Percentiles rank a stretch among this genome's conserved stretches.
Conservation (phyloP, 768 basidiomycete species). For the Mycena maculata region DNA sequence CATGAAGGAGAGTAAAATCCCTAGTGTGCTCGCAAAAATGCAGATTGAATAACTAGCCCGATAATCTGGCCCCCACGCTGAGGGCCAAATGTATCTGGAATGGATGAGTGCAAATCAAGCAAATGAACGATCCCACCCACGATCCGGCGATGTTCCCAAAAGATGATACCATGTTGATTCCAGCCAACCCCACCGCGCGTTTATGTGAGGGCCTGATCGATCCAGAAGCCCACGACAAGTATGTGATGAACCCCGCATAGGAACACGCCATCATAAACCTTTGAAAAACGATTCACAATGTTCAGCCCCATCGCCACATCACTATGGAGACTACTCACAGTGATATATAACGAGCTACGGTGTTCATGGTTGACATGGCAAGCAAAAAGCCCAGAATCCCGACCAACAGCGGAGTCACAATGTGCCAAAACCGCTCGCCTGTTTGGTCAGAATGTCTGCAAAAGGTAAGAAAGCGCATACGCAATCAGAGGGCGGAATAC, state of each 20-base stretch:
- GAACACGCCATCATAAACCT: slow-evolving; percentile 85
- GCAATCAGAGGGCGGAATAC: slow-evolving; percentile 44
- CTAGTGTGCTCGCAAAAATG: slow-evolving; percentile 64
- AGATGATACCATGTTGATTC: slow-evolving; percentile 85
- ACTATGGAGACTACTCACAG: no score
- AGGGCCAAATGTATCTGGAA: slow-evolving; percentile 60
- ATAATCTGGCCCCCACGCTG: slow-evolving; percentile 78
- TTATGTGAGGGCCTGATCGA: slow-evolving; percentile 82
- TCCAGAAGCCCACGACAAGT: slow-evolving; percentile 64
- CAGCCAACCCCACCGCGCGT: slow-evolving; percentile 86
- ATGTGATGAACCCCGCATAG: slow-evolving; percentile 78
- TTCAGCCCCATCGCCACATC: no score
- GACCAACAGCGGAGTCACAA: slow-evolving; percentile 59
- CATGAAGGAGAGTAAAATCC: slow-evolving; percentile 62
- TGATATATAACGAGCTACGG: slow-evolving; percentile 71
- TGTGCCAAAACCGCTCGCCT: slow-evolving; percentile 80
- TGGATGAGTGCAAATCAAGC: neutral
- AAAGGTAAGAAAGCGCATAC: slow-evolving; percentile 1
- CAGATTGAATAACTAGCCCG: slow-evolving; percentile 78
- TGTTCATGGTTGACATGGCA: slow-evolving; percentile 72
- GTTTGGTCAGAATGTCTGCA: slow-evolving; percentile 75
- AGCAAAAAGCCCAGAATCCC: slow-evolving; percentile 79
- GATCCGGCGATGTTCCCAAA: slow-evolving; percentile 88
- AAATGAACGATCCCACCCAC: slow-evolving; percentile 54
- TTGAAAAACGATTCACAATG: slow-evolving; percentile 4